Percentiles rank a stretch among this genome's conserved stretches.
phyloP scores from a whole-genome alignment of 352 stramenopile species.

The Globisporangium canariense region DNA sequence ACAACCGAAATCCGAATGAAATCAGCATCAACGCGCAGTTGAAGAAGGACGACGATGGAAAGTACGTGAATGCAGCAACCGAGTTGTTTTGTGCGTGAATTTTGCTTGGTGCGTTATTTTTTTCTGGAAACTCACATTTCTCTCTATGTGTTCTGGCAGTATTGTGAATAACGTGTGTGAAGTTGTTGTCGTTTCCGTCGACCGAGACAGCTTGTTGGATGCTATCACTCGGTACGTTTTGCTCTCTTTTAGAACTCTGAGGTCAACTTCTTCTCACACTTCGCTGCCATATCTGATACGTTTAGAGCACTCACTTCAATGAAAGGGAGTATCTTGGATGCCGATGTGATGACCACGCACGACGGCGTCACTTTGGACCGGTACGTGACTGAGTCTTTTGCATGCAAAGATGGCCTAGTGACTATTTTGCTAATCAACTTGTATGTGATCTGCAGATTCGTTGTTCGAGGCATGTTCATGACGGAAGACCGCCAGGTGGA shows the following conservation, averaged over 20 bases:
- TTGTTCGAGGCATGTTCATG: slow-evolving; percentile 81
- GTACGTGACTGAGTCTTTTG: slow-evolving; percentile 14
- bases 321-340: slow-evolving; percentile 85
- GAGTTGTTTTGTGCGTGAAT: background rate
- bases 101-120: background rate
- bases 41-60: slow-evolving; percentile 85
- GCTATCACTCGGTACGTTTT: slow-evolving; percentile 53
- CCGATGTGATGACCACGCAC: slow-evolving; percentile 83
- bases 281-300: background rate
- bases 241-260: background rate
- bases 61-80: slow-evolving; percentile 35
- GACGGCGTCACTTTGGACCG: slow-evolving; percentile 73
- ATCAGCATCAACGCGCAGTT: slow-evolving; percentile 82
- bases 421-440: background rate
- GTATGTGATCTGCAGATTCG: slow-evolving; percentile 40
- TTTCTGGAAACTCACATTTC: background rate
- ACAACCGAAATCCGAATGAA: slow-evolving; percentile 74
- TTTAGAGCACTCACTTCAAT: slow-evolving; percentile 65
- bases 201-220: slow-evolving; percentile 78
- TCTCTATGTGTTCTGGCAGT: slow-evolving; percentile 22
- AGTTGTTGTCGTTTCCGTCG: slow-evolving; percentile 75
- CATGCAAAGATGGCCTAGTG: background rate
- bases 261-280: background rate
- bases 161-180: slow-evolving; percentile 78
- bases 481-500: slow-evolving; percentile 72